Evolutionary conservation across 139 green algal species (phyloP).

Genomic region (Tetraselmis striata): DNA sequence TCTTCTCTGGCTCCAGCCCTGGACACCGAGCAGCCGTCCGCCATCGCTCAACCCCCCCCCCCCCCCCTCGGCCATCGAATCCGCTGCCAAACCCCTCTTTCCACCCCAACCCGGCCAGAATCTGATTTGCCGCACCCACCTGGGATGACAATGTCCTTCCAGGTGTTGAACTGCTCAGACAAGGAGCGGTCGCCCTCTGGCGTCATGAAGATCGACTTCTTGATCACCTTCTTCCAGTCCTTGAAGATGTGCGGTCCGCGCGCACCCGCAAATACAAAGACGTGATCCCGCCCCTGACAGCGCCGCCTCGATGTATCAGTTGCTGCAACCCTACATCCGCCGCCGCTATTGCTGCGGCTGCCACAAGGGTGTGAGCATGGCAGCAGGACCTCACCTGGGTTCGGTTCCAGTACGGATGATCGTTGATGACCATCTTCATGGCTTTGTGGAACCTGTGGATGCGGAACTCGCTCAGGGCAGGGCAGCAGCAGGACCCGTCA

Average conservation of each 20-base stretch:
- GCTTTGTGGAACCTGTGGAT: conserved; percentile 5
- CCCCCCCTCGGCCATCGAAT: no score
- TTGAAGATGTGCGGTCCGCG: conserved; percentile 25
- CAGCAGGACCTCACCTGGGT: background rate
- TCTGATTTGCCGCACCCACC: background rate
- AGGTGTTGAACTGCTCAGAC: conserved; percentile 23
- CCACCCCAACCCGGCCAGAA: background rate
- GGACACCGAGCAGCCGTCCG: no score
- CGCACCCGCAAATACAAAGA: conserved; percentile 17
- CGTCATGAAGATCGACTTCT: conserved; percentile 26
- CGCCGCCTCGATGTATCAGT: no score
- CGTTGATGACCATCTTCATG: conserved; percentile 5
- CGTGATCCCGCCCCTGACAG: conserved; percentile 27
- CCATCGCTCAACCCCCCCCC: no score
- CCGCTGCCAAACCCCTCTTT: no score
- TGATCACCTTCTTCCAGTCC: conserved; percentile 25
- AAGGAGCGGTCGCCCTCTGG: conserved; percentile 22
- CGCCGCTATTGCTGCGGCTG: no score
- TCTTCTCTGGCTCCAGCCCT: conserved; percentile 12
- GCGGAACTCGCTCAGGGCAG: no score
- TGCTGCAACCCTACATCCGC: no score
- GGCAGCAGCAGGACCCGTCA: no score
- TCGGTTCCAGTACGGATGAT: conserved; percentile 25
- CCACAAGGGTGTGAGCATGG: no score
- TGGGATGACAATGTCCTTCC: conserved; percentile 25